Evolutionary conservation across 2,329 filamentous ascomycete genomes (phyloP).

Genomic region (Fonsecaea pedrosoi): DNA sequence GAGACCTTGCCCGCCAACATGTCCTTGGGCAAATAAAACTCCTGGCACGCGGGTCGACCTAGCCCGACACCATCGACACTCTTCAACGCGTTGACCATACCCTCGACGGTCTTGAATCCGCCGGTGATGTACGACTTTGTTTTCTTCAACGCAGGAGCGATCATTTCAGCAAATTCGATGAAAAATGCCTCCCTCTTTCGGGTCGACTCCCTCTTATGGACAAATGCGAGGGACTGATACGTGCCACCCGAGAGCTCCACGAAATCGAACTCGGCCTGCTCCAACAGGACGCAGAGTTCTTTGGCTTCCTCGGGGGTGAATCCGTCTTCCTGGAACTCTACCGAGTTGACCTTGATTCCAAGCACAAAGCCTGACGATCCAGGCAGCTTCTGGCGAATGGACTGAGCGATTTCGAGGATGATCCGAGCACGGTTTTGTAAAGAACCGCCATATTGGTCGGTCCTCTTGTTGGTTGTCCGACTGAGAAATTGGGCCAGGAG

Average conservation of each 20-base stretch:
- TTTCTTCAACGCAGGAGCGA: conserved; percentile 57
- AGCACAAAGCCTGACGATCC: conserved; percentile 51
- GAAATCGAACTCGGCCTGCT: conserved; percentile 49
- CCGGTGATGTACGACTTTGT: conserved; percentile 67
- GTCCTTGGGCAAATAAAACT: conserved; percentile 48
- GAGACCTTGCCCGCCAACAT: conserved; percentile 47
- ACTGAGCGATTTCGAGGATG: conserved; percentile 60
- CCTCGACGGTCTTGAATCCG: conserved; percentile 61
- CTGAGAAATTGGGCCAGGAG: conserved; percentile 64
- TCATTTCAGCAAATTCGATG: conserved; percentile 63
- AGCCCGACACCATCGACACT: conserved; percentile 67
- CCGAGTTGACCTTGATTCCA: conserved; percentile 64
- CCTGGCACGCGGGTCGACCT: conserved; percentile 59
- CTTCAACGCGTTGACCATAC: conserved; percentile 65
- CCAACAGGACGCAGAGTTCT: conserved; percentile 48
- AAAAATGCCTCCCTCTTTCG: conserved; percentile 66
- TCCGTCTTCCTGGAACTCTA: conserved; percentile 60
- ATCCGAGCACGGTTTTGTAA: conserved; percentile 72
- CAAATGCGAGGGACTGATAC: conserved; percentile 62
- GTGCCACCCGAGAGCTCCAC: conserved; percentile 68
- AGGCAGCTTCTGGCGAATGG: conserved; percentile 37
- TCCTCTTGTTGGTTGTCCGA: conserved; percentile 61
- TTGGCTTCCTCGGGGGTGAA: conserved; percentile 58
- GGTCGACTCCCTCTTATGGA: conserved; percentile 61
- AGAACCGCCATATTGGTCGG: conserved; percentile 69